phyloP scores from a whole-genome alignment of 768 basidiomycete genomes.

The Mycena alexandri region DNA sequence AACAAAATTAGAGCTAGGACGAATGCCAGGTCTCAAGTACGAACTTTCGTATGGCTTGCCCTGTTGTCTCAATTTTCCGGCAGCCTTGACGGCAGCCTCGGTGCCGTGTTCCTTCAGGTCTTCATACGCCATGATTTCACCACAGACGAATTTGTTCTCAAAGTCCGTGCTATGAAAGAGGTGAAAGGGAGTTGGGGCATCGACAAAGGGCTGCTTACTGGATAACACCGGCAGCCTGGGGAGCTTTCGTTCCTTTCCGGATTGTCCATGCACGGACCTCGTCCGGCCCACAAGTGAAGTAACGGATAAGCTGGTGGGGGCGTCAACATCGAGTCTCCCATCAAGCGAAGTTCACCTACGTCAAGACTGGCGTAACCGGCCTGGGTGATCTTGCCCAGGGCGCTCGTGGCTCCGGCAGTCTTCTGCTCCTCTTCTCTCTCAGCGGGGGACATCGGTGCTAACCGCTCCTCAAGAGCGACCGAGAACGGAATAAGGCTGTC shows the following conservation, averaged over 20 bases:
- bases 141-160: slow-evolving; percentile 97
- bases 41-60: slow-evolving; percentile 96
- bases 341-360: slow-evolving; percentile 55
- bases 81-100: slow-evolving; percentile 93
- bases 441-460: slow-evolving; percentile 72
- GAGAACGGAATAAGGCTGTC: slow-evolving; percentile 97
- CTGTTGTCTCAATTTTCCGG: slow-evolving; percentile 94
- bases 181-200: slow-evolving; percentile 3
- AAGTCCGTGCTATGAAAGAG: slow-evolving; percentile 81
- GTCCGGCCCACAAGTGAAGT: slow-evolving; percentile 97
- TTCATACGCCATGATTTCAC: slow-evolving; percentile 94
- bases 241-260: slow-evolving; percentile 92
- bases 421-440: slow-evolving; percentile 86
- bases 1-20: slow-evolving; percentile 24
- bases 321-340: not conserved
- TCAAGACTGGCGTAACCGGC: slow-evolving; percentile 92
- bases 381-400: slow-evolving; percentile 93
- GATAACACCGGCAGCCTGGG: slow-evolving; percentile 97
- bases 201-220: slow-evolving; percentile 69
- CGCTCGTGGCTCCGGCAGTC: slow-evolving; percentile 78
- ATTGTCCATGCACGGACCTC: slow-evolving; percentile 99
- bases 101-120: slow-evolving; percentile 94
- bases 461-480: slow-evolving; percentile 93
- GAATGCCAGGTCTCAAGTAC: slow-evolving; percentile 44
- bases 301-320: slow-evolving; percentile 82